A percentile compares a stretch with the other conserved stretches of the same genome.
Evolutionary conservation across 148 eudicot species (phyloP).

Genomic region (Camellia lanceoleosa): DNA sequence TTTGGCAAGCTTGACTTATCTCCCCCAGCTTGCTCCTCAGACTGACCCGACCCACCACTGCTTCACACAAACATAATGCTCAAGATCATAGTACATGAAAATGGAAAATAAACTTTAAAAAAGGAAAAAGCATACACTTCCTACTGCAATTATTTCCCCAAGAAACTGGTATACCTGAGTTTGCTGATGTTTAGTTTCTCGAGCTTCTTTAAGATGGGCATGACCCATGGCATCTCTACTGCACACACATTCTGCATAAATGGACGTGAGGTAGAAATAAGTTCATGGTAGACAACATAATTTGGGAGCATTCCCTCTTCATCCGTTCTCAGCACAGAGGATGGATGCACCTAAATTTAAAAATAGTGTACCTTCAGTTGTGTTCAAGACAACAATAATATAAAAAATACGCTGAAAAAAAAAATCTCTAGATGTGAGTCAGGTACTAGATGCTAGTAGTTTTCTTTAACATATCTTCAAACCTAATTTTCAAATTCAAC

Average conservation of each 20-base stretch:
- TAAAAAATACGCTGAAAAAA: no score
- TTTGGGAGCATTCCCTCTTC: constrained; percentile 97
- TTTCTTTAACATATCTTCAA: neutral
- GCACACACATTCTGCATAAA: constrained; percentile 84
- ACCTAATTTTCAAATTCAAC: neutral
- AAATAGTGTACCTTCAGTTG: neutral
- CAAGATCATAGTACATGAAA: neutral
- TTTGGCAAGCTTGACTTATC: constrained; percentile 29
- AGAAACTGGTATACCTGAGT: constrained; percentile 49
- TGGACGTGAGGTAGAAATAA: constrained; percentile 81
- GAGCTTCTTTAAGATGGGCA: constrained; percentile 65
- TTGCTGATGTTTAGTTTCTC: constrained; percentile 58
- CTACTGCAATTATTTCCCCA: neutral
- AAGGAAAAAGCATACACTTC: no score
- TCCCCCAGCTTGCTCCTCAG: constrained; percentile 30
- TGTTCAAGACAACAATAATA: neutral
- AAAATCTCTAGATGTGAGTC: neutral
- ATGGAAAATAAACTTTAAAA: neutral
- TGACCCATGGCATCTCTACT: constrained; percentile 80
- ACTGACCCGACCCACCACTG: constrained; percentile 62
- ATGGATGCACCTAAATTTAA: constrained; percentile 69
- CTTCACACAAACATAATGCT: constrained; percentile 16
- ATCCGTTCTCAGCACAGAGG: constrained; percentile 78
- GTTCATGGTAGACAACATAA: constrained; percentile 88
- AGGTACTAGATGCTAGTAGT: neutral